phyloP scores from a whole-genome alignment of 352 stramenopile genomes.

The Elongisporangium senticosum region DNA sequence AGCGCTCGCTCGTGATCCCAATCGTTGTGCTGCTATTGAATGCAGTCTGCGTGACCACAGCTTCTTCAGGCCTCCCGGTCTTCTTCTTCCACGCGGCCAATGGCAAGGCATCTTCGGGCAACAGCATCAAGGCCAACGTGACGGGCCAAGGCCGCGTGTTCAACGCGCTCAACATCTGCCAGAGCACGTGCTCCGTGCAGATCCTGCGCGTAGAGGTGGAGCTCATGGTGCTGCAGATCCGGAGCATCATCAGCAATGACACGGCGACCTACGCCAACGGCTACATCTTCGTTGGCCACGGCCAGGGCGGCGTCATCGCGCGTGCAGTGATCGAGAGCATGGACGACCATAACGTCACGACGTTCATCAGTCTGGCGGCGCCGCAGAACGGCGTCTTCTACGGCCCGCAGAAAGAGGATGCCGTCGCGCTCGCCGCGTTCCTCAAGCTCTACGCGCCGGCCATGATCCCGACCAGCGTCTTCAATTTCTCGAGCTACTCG shows the following conservation, averaged over 20 bases:
- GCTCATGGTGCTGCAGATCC: conserved; percentile 40
- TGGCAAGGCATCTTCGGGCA: conserved; percentile 8
- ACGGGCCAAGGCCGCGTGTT: conserved; percentile 17
- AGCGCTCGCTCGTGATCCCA: not conserved
- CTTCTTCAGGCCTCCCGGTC: conserved; percentile 15
- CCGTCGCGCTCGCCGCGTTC: conserved; percentile 15
- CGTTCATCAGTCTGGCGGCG: conserved; percentile 32
- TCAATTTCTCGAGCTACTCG: conserved; percentile 20
- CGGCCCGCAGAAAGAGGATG: conserved; percentile 23
- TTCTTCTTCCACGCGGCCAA: conserved; percentile 32
- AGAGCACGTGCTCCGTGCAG: conserved; percentile 8
- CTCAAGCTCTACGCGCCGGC: conserved; percentile 12
- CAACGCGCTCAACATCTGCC: conserved; percentile 24
- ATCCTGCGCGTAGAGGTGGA: conserved; percentile 2
- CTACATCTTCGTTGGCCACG: conserved; percentile 44
- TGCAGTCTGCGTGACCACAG: not conserved
- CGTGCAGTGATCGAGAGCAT: conserved; percentile 39
- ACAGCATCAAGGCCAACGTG: conserved; percentile 18
- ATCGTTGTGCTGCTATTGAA: not conserved
- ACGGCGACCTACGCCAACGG: conserved; percentile 19
- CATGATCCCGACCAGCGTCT: conserved; percentile 10
- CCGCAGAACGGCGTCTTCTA: conserved; percentile 47
- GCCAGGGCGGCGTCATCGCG: conserved; percentile 24
- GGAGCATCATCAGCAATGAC: conserved; percentile 21
- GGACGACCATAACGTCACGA: conserved; percentile 41